A percentile compares a stretch with the other conserved stretches of the same genome.
These are phyloP conservation scores for Ogataea wickerhamii DNA, from an alignment of 805 yeast genomes.

Conservation along the genomic window DNA sequence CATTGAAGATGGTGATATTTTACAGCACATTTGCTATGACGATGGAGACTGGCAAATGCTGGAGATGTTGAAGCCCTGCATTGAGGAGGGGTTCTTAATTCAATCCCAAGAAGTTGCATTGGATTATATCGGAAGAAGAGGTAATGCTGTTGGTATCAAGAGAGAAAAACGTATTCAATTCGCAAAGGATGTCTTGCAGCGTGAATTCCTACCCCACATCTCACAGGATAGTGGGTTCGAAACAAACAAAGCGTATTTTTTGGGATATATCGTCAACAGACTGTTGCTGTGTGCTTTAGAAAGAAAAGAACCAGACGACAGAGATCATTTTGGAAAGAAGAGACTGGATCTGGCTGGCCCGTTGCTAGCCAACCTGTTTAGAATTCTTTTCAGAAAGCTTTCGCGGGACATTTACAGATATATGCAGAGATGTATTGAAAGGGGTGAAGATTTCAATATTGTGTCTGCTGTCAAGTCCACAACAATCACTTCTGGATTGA, in stretches of 20 bases:
- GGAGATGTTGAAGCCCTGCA: conserved; percentile 98
- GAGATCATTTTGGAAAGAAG: conserved; percentile 99
- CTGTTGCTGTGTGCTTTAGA: conserved; percentile 92
- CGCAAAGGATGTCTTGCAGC: conserved; percentile 94
- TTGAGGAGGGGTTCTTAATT: conserved; percentile 97
- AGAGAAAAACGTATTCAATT: conserved; percentile 97
- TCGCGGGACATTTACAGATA: conserved; percentile 96
- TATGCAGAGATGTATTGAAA: conserved; percentile 98
- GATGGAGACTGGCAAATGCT: conserved; percentile 99
- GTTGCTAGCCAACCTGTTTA: conserved; percentile 87
- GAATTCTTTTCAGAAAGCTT: conserved; percentile 88
- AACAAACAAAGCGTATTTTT: conserved; percentile 92
- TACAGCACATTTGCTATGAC: conserved; percentile 97
- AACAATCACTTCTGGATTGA: conserved; percentile 94
- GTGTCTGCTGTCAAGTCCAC: conserved; percentile 96
- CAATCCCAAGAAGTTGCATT: conserved; percentile 98
- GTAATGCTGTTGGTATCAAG: conserved; percentile 92
- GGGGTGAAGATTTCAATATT: conserved; percentile 93
- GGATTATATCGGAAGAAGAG: conserved; percentile 98
- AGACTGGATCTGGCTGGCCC: conserved; percentile 99
- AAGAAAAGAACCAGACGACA: conserved; percentile 96
- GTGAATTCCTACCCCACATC: conserved; percentile 94
- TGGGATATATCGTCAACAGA: conserved; percentile 97
- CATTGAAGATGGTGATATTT: conserved; percentile 97
- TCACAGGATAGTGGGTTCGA: conserved; percentile 97